Percentiles rank a stretch among this genome's conserved stretches.
Evolutionary conservation across 2,329 filamentous ascomycete species (phyloP).

Genomic region (Tolypocladium sp.): DNA sequence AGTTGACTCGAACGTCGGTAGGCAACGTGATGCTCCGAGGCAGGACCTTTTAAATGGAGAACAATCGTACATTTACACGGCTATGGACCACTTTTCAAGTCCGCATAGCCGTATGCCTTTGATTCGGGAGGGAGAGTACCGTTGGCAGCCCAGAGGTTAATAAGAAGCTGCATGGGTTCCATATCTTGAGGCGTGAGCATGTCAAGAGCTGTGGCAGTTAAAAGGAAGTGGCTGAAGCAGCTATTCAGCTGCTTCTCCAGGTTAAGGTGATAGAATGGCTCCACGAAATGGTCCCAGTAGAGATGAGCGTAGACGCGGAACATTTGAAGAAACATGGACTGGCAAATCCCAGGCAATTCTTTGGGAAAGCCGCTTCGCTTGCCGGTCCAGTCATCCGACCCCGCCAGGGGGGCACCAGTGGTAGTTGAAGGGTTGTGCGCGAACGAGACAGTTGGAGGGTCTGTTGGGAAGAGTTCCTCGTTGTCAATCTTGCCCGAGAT

Average conservation of each 20-base stretch:
- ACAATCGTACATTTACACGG: neutral
- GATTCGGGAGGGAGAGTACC: conserved; percentile 68
- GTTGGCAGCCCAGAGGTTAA: conserved; percentile 80
- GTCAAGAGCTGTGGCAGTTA: conserved; percentile 65
- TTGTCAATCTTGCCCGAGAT: conserved; percentile 89
- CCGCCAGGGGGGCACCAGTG: neutral
- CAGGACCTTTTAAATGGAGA: neutral
- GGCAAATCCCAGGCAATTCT: conserved; percentile 75
- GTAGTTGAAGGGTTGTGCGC: conserved; percentile 41
- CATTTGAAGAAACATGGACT: conserved; percentile 88
- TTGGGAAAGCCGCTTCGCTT: conserved; percentile 81
- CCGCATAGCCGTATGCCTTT: conserved; percentile 50
- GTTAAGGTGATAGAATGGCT: conserved; percentile 70
- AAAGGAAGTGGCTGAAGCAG: conserved; percentile 72
- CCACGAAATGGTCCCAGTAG: conserved; percentile 85
- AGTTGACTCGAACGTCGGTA: neutral
- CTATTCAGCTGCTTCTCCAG: conserved; percentile 69
- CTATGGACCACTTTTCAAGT: conserved; percentile 24
- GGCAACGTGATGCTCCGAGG: neutral
- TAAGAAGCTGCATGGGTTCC: conserved; percentile 83
- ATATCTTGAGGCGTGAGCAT: conserved; percentile 76
- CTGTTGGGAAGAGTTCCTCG: conserved; percentile 74
- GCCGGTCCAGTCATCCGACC: conserved; percentile 62
- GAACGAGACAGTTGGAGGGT: conserved; percentile 55
- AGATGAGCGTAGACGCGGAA: conserved; percentile 93